Conservation (phyloP, 75 land plant species). For the Ceratopteris richardii region DNA sequence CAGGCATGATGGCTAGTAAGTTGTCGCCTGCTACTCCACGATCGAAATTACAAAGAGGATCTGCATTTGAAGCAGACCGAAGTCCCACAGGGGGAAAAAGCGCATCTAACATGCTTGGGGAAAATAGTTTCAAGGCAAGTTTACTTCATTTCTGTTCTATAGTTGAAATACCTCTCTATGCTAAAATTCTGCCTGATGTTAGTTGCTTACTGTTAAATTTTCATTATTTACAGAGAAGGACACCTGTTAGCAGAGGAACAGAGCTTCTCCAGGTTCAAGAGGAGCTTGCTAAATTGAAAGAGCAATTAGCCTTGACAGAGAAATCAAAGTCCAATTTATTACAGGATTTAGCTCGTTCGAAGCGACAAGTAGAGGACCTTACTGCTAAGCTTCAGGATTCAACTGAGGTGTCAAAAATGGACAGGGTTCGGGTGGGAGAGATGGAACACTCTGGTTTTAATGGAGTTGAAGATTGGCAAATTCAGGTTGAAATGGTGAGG, state of each 20-base stretch:
- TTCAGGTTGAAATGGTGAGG: constrained; percentile 37
- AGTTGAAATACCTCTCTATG: too few relatives aligned
- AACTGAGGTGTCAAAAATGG: constrained; percentile 33
- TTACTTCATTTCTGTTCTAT: too few relatives aligned
- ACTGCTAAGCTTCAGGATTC: constrained; percentile 41
- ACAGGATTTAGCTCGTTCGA: constrained; percentile 56
- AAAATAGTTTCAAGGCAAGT: not conserved
- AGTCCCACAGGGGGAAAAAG: not conserved
- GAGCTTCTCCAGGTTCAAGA: constrained; percentile 56
- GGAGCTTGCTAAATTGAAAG: constrained; percentile 59
- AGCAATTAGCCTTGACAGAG: constrained; percentile 54
- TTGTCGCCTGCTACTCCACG: constrained; percentile 5
- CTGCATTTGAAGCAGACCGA: not conserved
- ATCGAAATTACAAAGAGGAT: constrained; percentile 1
- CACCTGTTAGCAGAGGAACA: constrained; percentile 11
- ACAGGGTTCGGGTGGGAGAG: constrained; percentile 37
- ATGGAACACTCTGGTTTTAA: constrained; percentile 23
- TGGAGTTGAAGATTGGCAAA: constrained; percentile 14
- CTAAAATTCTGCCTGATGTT: too few relatives aligned
- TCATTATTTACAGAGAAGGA: not conserved
- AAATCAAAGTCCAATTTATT: constrained; percentile 49
- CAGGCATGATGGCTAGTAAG: constrained; percentile 10
- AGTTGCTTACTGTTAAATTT: not conserved
- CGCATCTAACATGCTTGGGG: not conserved
- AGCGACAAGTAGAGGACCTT: constrained; percentile 40